Percentiles rank a stretch among this genome's conserved stretches.
These are phyloP conservation scores for Cercospora zeina DNA, from an alignment of 2,329 filamentous ascomycete genomes.

Conservation along the genomic window DNA sequence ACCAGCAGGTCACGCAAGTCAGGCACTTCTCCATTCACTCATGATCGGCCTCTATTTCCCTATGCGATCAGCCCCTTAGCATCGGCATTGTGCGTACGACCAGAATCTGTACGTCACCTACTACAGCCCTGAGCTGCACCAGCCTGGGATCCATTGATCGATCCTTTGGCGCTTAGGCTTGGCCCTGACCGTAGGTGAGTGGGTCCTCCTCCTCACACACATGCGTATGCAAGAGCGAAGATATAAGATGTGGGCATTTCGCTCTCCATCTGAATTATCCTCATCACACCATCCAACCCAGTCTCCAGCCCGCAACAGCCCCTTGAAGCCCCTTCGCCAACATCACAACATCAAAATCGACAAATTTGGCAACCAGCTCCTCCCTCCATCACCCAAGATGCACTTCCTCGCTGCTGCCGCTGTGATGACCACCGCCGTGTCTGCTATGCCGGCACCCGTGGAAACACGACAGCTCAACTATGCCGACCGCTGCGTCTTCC, in stretches of 20 bases:
- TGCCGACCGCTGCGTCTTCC: slow-evolving; percentile 15
- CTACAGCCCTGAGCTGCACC: background rate
- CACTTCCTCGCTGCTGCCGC: slow-evolving; percentile 14
- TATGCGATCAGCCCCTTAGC: background rate
- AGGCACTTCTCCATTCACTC: background rate
- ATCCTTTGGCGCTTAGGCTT: background rate
- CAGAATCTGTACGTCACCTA: slow-evolving; percentile 6
- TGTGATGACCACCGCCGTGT: slow-evolving; percentile 3
- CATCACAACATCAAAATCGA: background rate
- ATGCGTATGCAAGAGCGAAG: slow-evolving; percentile 1
- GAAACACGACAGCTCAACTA: slow-evolving; percentile 10
- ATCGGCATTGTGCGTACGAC: background rate
- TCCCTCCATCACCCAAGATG: slow-evolving; percentile 2
- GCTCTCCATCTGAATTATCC: background rate
- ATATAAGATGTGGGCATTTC: background rate
- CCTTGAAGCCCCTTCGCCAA: background rate
- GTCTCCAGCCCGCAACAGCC: background rate
- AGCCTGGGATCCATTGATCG: slow-evolving; percentile 7
- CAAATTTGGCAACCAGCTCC: background rate
- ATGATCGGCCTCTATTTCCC: background rate
- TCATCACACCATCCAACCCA: background rate
- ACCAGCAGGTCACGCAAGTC: slow-evolving; percentile 10
- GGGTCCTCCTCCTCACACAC: background rate
- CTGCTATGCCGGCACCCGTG: slow-evolving; percentile 10
- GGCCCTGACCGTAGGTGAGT: background rate